phyloP scores from a whole-genome alignment of 2,329 filamentous ascomycete genomes.

The Rasamsonia emersonii region DNA sequence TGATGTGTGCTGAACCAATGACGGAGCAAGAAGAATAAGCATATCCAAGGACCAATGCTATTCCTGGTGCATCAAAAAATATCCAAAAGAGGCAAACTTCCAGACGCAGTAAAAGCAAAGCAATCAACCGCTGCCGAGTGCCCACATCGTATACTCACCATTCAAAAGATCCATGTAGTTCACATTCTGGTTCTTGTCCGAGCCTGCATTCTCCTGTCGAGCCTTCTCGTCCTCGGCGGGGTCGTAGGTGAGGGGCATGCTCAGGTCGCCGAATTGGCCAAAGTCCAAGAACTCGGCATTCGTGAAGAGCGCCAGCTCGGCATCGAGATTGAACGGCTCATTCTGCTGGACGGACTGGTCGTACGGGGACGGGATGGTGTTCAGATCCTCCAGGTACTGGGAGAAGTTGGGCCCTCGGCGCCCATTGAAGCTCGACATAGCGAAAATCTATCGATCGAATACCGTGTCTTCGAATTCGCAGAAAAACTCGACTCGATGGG shows the following conservation, averaged over 20 bases:
- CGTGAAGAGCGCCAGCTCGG: constrained; percentile 69
- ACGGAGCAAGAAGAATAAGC: too few relatives aligned
- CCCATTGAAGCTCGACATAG: constrained; percentile 66
- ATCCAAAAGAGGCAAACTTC: too few relatives aligned
- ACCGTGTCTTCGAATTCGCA: too few relatives aligned
- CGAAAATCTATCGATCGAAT: too few relatives aligned
- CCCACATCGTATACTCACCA: constrained; percentile 27
- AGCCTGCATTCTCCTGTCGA: constrained; percentile 14
- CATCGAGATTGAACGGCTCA: constrained; percentile 56
- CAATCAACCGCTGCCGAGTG: too few relatives aligned
- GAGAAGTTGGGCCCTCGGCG: constrained; percentile 80
- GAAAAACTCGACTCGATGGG: too few relatives aligned
- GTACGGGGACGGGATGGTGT: constrained; percentile 58
- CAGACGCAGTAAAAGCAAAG: background rate
- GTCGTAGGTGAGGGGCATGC: constrained; percentile 23
- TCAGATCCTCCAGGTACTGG: constrained; percentile 79
- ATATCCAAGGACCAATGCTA: too few relatives aligned
- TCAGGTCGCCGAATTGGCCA: constrained; percentile 41
- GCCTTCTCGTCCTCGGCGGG: constrained; percentile 21
- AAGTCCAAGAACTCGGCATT: constrained; percentile 77
- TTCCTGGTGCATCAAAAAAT: too few relatives aligned
- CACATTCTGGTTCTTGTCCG: constrained; percentile 22
- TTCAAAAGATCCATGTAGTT: constrained; percentile 35
- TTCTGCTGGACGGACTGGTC: constrained; percentile 51
- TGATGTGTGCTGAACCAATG: too few relatives aligned